Evolutionary conservation across 345 rosid species (phyloP), one percentile per base, ranked within the genome.

Genomic region (Aquilaria sinensis): DNA sequence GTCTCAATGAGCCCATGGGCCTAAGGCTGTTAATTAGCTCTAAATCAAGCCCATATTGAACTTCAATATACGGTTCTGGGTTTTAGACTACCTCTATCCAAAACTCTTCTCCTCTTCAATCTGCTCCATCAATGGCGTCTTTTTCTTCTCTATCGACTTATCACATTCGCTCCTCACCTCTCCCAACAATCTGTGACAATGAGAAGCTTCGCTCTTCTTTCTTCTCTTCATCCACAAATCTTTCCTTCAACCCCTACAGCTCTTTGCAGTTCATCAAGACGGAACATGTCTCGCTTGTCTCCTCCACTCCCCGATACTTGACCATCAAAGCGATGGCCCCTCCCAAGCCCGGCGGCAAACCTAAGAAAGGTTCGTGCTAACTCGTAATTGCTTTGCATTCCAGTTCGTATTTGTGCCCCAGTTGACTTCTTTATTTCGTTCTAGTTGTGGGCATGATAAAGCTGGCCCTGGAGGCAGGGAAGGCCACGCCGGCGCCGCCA

Each of bases 401-500:
- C 72, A 29, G 31, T 58, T 55, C 57, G 49, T 1, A 5, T 23
- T 65, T 37, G 16, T 8, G 31, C 31, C 29, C n/a, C 5, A 37
- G 30, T 60, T 53, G 52, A 3, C 9, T 14, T 16, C 23, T 41
- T 13, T 63, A 12, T 11, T 30, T 41, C 57, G 16, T 53, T 53
- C 65, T 73, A 91, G 97, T 88, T 70, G 75, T 83, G 46, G 94
- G 96, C 31, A 2, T 83, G 70, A 83, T 94, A 58, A 90, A 94
- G 77, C 71, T 94, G 65, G 99, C 99, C 57, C 80, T 90, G 3
- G 96, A 94, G 79, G 96, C 97, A 0, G 99, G 97, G 47, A 93
- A 93, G 75, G 97, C 97, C 14, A 93, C 96, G 32, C 96, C 97
- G 31, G 98, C 94, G 4, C 96, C 94, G 3, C 98, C 98, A 0